Evolutionary conservation across 306 rosid genomes (phyloP).

Genomic region (Sesbania bispinosa): DNA sequence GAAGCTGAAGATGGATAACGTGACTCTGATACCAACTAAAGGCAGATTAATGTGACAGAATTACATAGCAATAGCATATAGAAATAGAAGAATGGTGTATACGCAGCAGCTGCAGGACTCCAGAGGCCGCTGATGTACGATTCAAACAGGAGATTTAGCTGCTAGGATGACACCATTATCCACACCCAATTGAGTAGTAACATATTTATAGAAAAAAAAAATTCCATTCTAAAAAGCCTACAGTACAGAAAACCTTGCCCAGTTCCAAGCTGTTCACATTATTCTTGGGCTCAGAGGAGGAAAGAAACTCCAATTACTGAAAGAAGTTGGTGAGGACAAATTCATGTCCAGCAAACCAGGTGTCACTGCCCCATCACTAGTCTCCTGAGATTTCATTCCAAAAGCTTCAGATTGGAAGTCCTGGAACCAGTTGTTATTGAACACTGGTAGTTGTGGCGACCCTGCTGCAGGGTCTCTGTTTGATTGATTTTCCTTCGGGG

Average conservation of each 20-base stretch:
- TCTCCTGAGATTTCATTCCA: slow-evolving; percentile 12
- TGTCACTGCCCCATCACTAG: background rate
- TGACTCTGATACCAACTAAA: too few relatives aligned
- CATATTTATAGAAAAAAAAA: background rate
- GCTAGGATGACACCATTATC: background rate
- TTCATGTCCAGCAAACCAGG: slow-evolving; percentile 36
- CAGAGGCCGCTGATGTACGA: background rate
- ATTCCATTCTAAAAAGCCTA: background rate
- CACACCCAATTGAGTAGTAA: background rate
- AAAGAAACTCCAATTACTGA: slow-evolving; percentile 34
- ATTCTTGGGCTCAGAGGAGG: slow-evolving; percentile 50
- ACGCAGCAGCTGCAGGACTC: background rate
- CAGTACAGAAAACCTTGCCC: slow-evolving; percentile 24
- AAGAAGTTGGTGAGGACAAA: slow-evolving; percentile 44
- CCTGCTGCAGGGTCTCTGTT: background rate
- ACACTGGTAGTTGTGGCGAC: background rate
- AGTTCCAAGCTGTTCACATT: slow-evolving; percentile 30
- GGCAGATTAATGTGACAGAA: background rate
- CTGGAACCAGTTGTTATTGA: slow-evolving; percentile 26
- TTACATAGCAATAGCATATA: background rate
- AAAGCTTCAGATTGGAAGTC: slow-evolving; percentile 29
- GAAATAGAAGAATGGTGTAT: background rate
- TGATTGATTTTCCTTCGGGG: background rate
- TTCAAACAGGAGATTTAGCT: background rate
- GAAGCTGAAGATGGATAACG: too few relatives aligned